Evolutionary conservation across 2,329 filamentous ascomycete genomes (phyloP).

Genomic region (Byssochlamys sp.): DNA sequence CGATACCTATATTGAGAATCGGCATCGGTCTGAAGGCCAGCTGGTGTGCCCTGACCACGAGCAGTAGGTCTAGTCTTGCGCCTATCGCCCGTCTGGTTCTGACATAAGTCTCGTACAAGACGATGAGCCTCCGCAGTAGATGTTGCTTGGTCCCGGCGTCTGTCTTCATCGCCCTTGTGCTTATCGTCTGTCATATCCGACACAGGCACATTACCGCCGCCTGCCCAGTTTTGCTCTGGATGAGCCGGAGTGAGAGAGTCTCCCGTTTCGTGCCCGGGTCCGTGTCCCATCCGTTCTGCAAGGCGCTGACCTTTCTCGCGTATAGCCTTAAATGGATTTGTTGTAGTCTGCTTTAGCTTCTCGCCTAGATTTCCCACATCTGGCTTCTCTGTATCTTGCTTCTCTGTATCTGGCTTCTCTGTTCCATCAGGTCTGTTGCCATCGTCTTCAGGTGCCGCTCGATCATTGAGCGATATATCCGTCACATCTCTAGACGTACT

Average conservation of each 20-base stretch:
- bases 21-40: constrained; percentile 7
- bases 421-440: too few relatives aligned
- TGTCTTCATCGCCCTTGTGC: constrained; percentile 20
- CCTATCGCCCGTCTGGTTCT: constrained; percentile 15
- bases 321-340: background rate
- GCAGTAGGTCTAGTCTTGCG: constrained; percentile 20
- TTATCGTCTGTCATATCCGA: constrained; percentile 22
- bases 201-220: constrained; percentile 14
- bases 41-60: constrained; percentile 23
- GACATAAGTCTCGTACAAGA: constrained; percentile 27
- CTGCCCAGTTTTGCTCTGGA: constrained; percentile 18
- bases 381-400: background rate
- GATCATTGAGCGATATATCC: background rate
- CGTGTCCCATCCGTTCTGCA: constrained; percentile 15
- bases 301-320: constrained; percentile 1
- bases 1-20: constrained; percentile 15
- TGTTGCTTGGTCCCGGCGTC: constrained; percentile 13
- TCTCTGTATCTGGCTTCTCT: background rate
- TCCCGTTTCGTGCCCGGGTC: constrained; percentile 8
- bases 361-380: background rate
- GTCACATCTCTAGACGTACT: background rate
- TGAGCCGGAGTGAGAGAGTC: constrained; percentile 17
- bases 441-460: background rate
- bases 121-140: constrained; percentile 27
- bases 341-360: background rate